phyloP scores from a whole-genome alignment of 2,329 filamentous ascomycete genomes.

The Alternaria novae-zelandiae region DNA sequence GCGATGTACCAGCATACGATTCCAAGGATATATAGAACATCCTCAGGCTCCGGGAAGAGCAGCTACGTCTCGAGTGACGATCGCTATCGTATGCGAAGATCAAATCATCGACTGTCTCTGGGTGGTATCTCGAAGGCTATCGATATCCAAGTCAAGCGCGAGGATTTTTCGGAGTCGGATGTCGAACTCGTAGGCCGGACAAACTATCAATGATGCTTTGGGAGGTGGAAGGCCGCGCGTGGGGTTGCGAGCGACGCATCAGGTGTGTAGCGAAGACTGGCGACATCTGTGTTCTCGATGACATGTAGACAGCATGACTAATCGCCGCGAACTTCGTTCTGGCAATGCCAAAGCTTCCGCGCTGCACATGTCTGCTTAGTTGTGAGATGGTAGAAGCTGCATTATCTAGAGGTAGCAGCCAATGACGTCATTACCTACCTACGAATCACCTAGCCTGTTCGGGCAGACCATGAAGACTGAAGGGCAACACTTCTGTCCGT shows the following conservation, averaged over 20 bases:
- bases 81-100: background rate
- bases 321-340: background rate
- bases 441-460: background rate
- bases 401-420: background rate
- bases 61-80: background rate
- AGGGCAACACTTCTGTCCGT: background rate
- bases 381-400: background rate
- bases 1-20: background rate
- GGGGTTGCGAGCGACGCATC: background rate
- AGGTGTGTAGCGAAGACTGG: background rate
- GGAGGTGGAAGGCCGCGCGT: background rate
- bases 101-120: background rate
- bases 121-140: background rate
- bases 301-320: background rate
- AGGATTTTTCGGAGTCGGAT: background rate
- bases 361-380: background rate
- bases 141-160: background rate
- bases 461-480: background rate
- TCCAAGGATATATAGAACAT: background rate
- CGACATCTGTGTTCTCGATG: background rate
- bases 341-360: background rate
- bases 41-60: background rate
- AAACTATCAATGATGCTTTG: background rate
- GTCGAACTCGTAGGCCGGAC: background rate
- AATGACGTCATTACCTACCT: background rate